Conservation (phyloP, 345 rosid genomes). For the Gynandropsis gynandra region DNA sequence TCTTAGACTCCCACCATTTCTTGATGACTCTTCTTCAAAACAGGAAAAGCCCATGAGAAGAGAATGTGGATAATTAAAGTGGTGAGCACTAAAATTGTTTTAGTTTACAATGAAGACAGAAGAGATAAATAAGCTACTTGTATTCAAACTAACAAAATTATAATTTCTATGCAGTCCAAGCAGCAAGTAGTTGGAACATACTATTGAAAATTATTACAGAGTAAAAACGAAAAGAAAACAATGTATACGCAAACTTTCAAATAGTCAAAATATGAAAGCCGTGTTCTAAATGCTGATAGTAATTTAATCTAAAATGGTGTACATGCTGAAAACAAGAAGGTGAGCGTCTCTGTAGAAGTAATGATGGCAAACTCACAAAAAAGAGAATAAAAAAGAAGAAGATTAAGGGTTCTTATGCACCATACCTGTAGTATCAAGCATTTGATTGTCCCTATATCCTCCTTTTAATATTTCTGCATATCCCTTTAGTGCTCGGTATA, state of each 20-base stretch:
- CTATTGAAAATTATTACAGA: no score
- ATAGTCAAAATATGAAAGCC: no score
- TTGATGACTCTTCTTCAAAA: slow-evolving; percentile 19
- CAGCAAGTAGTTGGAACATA: no score
- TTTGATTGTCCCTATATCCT: slow-evolving; percentile 34
- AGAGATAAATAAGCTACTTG: background rate
- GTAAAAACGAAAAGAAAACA: no score
- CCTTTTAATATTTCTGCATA: slow-evolving; percentile 35
- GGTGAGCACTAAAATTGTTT: slow-evolving; percentile 5
- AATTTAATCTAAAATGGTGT: background rate
- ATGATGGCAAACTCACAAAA: background rate
- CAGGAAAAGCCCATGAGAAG: slow-evolving; percentile 6
- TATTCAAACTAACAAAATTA: background rate
- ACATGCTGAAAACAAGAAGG: background rate
- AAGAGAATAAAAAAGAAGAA: slow-evolving; percentile 8
- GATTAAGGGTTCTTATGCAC: slow-evolving; percentile 4
- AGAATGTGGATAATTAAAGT: background rate
- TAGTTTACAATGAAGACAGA: background rate
- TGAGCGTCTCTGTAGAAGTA: slow-evolving; percentile 3
- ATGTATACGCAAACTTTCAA: no score
- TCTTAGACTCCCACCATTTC: slow-evolving; percentile 25
- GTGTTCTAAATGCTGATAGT: no score
- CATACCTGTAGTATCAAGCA: slow-evolving; percentile 37
- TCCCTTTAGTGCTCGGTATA: slow-evolving; percentile 54
- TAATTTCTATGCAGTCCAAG: background rate